Percentiles rank a stretch among this genome's conserved stretches.
These are phyloP conservation scores for Nemophila menziesii DNA, from an alignment of 257 asterid genomes.

Conservation along the genomic window DNA sequence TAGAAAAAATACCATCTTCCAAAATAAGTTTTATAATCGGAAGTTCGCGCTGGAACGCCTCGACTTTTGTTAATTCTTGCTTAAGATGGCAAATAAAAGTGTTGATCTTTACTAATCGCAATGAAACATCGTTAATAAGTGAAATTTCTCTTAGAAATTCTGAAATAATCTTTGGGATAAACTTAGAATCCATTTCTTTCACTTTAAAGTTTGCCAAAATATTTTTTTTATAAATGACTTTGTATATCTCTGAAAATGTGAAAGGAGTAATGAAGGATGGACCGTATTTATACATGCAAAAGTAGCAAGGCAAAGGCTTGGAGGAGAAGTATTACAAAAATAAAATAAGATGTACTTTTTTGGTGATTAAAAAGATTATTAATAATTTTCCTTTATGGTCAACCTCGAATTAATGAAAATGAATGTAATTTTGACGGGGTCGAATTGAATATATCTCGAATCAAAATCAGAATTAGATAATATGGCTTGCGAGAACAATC, in stretches of 20 bases:
- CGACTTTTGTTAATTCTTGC: conserved; percentile 22
- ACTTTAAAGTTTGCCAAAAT: not conserved
- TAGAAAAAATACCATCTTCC: conserved; percentile 19
- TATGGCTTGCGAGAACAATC: too few species aligned
- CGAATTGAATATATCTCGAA: too few species aligned
- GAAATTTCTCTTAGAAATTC: conserved; percentile 29
- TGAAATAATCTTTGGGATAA: conserved; percentile 25
- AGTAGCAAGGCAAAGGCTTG: not conserved
- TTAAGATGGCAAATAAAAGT: conserved; percentile 15
- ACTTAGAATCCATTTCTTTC: conserved; percentile 13
- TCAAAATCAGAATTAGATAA: too few species aligned
- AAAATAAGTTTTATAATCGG: conserved; percentile 24
- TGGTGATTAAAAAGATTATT: too few species aligned
- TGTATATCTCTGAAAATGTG: not conserved
- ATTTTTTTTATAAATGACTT: too few species aligned
- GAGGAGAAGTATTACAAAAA: not conserved
- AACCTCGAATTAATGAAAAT: too few species aligned
- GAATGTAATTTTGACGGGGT: too few species aligned
- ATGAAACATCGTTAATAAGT: conserved; percentile 12
- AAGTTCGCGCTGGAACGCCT: conserved; percentile 22
- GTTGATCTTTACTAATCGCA: conserved; percentile 13
- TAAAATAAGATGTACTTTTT: not conserved
- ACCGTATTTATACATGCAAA: not conserved
- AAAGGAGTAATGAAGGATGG: not conserved
- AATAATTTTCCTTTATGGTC: too few species aligned